Conservation (phyloP, 306 rosid species). For the Cicer bijugum region DNA sequence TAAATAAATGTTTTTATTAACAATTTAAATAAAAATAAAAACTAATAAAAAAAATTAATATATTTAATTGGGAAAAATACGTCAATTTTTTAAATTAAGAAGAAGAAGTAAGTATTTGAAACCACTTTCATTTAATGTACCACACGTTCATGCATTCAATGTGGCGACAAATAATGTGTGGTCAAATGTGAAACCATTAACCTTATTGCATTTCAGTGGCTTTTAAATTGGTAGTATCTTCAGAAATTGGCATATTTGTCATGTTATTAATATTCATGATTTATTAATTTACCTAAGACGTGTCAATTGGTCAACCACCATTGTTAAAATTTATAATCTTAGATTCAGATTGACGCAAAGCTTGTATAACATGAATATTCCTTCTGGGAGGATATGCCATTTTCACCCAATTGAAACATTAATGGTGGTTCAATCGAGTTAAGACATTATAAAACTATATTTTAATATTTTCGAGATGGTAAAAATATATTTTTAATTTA, state of each 20-base stretch:
- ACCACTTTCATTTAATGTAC: not conserved
- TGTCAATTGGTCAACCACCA: not conserved
- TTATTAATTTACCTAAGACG: not conserved
- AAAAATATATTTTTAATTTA: too few relatives aligned
- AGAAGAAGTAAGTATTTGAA: not conserved
- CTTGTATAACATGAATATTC: not conserved
- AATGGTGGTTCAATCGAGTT: too few relatives aligned
- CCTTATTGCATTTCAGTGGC: not conserved
- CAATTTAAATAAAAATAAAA: too few relatives aligned
- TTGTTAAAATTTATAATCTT: too few relatives aligned
- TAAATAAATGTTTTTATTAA: too few relatives aligned
- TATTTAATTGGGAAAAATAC: too few relatives aligned
- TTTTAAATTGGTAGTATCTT: constrained; percentile 25
- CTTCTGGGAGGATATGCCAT: too few relatives aligned
- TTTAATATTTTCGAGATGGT: too few relatives aligned
- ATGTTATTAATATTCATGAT: not conserved
- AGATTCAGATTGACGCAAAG: not conserved
- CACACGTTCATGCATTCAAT: not conserved
- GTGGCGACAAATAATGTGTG: not conserved
- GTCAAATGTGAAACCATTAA: not conserved
- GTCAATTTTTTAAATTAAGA: too few relatives aligned
- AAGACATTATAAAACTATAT: too few relatives aligned
- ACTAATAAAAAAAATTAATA: too few relatives aligned
- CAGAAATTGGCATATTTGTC: not conserved
- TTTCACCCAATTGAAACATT: too few relatives aligned